A percentile compares a stretch with the other conserved stretches of the same genome.
Conservation (phyloP, 2,329 filamentous ascomycete species). For the Ophiocordyceps polyrhachis-furcata region DNA sequence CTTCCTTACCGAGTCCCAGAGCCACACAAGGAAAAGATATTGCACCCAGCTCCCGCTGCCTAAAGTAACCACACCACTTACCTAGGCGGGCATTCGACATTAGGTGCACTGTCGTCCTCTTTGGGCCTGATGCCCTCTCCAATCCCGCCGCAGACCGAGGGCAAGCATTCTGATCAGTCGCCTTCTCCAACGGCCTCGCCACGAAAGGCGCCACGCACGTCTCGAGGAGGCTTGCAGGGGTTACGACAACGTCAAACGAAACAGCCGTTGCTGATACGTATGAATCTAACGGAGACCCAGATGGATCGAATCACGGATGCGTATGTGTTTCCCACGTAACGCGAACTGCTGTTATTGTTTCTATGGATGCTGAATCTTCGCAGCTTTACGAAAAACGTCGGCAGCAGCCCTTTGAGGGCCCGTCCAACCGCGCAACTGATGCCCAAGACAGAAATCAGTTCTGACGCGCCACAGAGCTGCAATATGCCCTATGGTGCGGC, state of each 20-base stretch:
- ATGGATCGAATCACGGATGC: constrained; percentile 27
- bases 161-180: too few relatives aligned
- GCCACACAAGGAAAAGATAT: too few relatives aligned
- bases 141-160: too few relatives aligned
- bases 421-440: constrained; percentile 4
- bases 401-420: constrained; percentile 8
- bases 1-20: too few relatives aligned
- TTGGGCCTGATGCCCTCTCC: too few relatives aligned
- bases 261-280: constrained; percentile 24
- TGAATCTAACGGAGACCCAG: constrained; percentile 29
- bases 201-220: constrained; percentile 18
- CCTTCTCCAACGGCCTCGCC: constrained; percentile 10
- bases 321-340: constrained; percentile 12
- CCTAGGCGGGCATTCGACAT: too few relatives aligned
- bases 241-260: constrained; percentile 14
- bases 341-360: background rate
- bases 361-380: constrained; percentile 2
- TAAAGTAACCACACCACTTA: too few relatives aligned
- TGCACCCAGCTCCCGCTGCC: too few relatives aligned
- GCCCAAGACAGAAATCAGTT: background rate
- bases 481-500: background rate
- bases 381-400: constrained; percentile 16
- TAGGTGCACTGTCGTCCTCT: too few relatives aligned
- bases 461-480: background rate
- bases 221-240: constrained; percentile 12